Evolutionary conservation across 148 eudicot genomes (phyloP).

Genomic region (Euryodendron excelsum): DNA sequence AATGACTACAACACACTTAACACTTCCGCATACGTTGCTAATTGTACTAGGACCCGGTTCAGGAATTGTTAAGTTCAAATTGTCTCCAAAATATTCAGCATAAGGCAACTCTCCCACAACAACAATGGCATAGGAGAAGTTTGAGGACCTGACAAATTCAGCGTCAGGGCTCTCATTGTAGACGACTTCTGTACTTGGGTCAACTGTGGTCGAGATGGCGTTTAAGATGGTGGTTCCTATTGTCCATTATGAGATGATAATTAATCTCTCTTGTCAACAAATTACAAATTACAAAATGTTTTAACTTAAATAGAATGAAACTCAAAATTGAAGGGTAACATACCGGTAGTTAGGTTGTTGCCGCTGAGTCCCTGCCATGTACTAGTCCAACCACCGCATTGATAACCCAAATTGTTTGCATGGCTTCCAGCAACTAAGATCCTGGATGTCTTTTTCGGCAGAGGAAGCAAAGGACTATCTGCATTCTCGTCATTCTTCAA

Average conservation of each 20-base stretch:
- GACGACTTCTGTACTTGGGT: conserved; percentile 37
- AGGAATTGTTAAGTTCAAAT: no score
- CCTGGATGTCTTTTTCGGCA: conserved; percentile 14
- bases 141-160: conserved; percentile 28
- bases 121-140: conserved; percentile 58
- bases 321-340: background rate
- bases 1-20: conserved; percentile 45
- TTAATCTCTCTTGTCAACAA: background rate
- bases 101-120: conserved; percentile 59
- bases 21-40: conserved; percentile 28
- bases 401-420: conserved; percentile 11
- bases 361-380: conserved; percentile 3
- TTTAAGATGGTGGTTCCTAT: conserved; percentile 30
- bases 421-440: conserved; percentile 14
- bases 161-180: conserved; percentile 33
- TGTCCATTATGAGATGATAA: background rate
- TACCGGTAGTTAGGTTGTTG: conserved; percentile 3
- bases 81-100: conserved; percentile 43
- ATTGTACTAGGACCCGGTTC: conserved; percentile 39
- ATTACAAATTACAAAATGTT: no score
- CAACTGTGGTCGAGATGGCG: conserved; percentile 20
- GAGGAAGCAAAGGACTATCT: conserved; percentile 9
- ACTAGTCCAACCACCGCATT: conserved; percentile 10
- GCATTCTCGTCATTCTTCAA: conserved; percentile 13
- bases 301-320: no score